A percentile compares a stretch with the other conserved stretches of the same genome.
These are phyloP conservation scores for Naganishia sp. DNA, from an alignment of 1,284 basidiomycete species.

Conservation along the genomic window DNA sequence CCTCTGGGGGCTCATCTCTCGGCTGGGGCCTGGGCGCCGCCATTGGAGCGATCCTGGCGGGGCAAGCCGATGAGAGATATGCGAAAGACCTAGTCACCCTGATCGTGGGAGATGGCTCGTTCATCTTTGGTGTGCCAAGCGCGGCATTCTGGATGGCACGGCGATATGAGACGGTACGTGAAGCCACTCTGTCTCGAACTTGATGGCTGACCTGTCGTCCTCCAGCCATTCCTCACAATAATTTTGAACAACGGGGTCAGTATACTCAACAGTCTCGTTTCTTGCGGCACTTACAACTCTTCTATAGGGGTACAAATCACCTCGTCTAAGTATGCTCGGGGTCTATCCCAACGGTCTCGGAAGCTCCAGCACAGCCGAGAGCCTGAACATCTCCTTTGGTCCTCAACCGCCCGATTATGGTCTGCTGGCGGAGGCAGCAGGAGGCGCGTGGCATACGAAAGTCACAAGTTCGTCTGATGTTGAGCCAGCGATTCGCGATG, in stretches of 20 bases:
- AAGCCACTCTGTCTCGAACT: too few species aligned
- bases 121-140: slow-evolving; percentile 66
- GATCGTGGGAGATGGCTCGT: slow-evolving; percentile 69
- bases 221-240: slow-evolving; percentile 68
- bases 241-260: slow-evolving; percentile 66
- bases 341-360: slow-evolving; percentile 65
- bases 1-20: slow-evolving; percentile 63
- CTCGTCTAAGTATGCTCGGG: slow-evolving; percentile 64
- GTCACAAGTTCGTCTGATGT: slow-evolving; percentile 54
- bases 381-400: slow-evolving; percentile 66
- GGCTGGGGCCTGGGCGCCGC: slow-evolving; percentile 68
- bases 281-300: slow-evolving; percentile 8
- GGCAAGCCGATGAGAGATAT: slow-evolving; percentile 39
- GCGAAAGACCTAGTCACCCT: slow-evolving; percentile 60
- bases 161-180: slow-evolving; percentile 64
- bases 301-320: slow-evolving; percentile 55
- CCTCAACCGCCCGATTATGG: slow-evolving; percentile 65
- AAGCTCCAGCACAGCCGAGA: slow-evolving; percentile 56
- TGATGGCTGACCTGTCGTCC: too few species aligned
- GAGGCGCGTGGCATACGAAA: slow-evolving; percentile 65
- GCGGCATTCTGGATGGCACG: slow-evolving; percentile 70
- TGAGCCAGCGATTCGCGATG: slow-evolving; percentile 57
- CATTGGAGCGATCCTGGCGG: slow-evolving; percentile 62
- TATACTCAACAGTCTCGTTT: not conserved
- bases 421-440: slow-evolving; percentile 60